A percentile compares a stretch with the other conserved stretches of the same genome.
Evolutionary conservation across 192 early-diverging fungal species (phyloP).

Genomic region (Podila epicladia): DNA sequence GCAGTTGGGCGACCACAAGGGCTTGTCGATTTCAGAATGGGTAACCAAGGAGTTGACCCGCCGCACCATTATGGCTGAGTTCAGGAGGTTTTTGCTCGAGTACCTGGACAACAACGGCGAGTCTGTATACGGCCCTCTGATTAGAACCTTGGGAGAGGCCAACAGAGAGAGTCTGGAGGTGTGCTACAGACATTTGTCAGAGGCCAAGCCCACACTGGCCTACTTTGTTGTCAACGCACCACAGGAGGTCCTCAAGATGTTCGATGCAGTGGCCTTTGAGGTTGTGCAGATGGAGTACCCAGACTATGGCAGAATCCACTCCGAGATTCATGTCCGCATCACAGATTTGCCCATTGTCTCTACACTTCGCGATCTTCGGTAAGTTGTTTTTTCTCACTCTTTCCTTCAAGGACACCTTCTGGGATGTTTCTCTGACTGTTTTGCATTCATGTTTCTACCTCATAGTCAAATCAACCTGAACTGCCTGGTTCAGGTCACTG

Average conservation of each 20-base stretch:
- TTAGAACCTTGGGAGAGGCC: conserved; percentile 86
- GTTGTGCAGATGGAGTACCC: conserved; percentile 89
- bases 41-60: conserved; percentile 86
- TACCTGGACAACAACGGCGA: conserved; percentile 87
- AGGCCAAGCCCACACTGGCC: conserved; percentile 86
- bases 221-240: conserved; percentile 92
- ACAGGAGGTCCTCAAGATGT: conserved; percentile 86
- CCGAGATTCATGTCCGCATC: conserved; percentile 96
- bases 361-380: conserved; percentile 86
- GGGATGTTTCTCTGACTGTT: neutral
- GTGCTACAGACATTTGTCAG: conserved; percentile 81
- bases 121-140: conserved; percentile 93
- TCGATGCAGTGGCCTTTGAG: conserved; percentile 94
- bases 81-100: conserved; percentile 88
- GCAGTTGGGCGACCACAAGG: conserved; percentile 86
- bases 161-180: conserved; percentile 88
- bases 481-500: conserved; percentile 88
- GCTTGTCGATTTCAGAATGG: conserved; percentile 83
- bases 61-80: conserved; percentile 85
- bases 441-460: neutral
- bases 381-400: neutral
- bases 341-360: conserved; percentile 86
- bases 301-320: conserved; percentile 89
- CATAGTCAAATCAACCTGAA: conserved; percentile 88
- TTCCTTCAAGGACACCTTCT: neutral